A percentile compares a stretch with the other conserved stretches of the same genome.
phyloP scores from a whole-genome alignment of 495 filamentous ascomycete species.

The Aspergillus nidulans region DNA sequence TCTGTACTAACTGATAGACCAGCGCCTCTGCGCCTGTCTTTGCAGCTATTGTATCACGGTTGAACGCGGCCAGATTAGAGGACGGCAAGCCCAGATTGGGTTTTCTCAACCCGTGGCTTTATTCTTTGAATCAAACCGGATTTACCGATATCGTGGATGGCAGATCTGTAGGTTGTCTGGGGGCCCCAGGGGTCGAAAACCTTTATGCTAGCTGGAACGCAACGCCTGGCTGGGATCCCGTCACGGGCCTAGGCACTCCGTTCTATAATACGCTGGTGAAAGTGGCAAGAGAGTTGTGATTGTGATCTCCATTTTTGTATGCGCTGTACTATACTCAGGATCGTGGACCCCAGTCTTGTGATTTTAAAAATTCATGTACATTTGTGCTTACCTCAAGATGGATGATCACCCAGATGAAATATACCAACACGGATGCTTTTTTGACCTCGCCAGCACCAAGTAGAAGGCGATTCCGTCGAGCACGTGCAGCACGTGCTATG shows the following conservation, averaged over 20 bases:
- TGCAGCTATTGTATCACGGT: slow-evolving; percentile 48
- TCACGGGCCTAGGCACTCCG: slow-evolving; percentile 32
- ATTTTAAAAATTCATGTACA: no score
- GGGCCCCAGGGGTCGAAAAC: slow-evolving; percentile 29
- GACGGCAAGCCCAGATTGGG: slow-evolving; percentile 47
- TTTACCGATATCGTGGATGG: slow-evolving; percentile 57
- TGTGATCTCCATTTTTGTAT: background rate
- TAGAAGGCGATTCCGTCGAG: no score
- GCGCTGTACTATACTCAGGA: no score
- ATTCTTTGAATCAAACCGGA: slow-evolving; percentile 39
- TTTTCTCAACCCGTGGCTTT: slow-evolving; percentile 65
- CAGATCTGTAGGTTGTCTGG: slow-evolving; percentile 50
- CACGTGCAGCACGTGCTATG: no score
- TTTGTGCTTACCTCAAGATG: no score
- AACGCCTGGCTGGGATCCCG: slow-evolving; percentile 47
- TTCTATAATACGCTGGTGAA: slow-evolving; percentile 23
- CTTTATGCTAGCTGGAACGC: slow-evolving; percentile 60
- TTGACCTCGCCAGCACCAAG: no score
- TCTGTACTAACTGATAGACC: background rate
- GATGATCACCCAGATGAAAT: no score
- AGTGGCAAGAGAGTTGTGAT: slow-evolving; percentile 13
- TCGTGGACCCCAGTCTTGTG: no score
- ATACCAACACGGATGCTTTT: no score
- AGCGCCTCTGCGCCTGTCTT: slow-evolving; percentile 52
- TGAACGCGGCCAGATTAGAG: slow-evolving; percentile 54